A percentile compares a stretch with the other conserved stretches of the same genome.
These are phyloP conservation scores for Blastomyces emzantsi DNA, from an alignment of 2,329 filamentous ascomycete genomes.

Conservation along the genomic window DNA sequence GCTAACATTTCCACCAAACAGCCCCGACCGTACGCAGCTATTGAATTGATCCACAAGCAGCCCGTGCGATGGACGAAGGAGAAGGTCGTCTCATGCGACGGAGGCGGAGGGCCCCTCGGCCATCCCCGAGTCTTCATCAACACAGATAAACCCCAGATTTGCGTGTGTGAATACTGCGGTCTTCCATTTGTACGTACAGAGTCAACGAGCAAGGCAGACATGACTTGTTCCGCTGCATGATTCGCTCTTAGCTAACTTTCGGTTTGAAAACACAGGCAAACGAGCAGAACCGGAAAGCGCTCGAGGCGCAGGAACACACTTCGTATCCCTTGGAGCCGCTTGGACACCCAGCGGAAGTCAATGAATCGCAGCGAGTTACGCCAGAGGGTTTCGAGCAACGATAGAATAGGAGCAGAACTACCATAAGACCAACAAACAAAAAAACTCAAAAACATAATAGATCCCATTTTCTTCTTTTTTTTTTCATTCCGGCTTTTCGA, in stretches of 20 bases:
- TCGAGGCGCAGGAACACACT: slow-evolving; percentile 71
- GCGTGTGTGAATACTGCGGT: slow-evolving; percentile 85
- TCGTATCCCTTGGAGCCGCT: slow-evolving; percentile 68
- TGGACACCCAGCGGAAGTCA: slow-evolving; percentile 50
- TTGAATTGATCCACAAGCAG: slow-evolving; percentile 92
- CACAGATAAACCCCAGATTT: slow-evolving; percentile 91
- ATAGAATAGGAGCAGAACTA: slow-evolving; percentile 31
- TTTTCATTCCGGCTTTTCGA: not conserved
- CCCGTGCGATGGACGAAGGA: slow-evolving; percentile 87
- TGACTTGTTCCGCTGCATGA: too few species aligned
- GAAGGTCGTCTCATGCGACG: slow-evolving; percentile 75
- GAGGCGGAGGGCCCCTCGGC: slow-evolving; percentile 79
- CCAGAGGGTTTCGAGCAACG: slow-evolving; percentile 52
- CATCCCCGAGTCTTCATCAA: slow-evolving; percentile 97
- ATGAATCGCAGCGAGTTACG: slow-evolving; percentile 50
- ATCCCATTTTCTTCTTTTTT: slow-evolving; percentile 5
- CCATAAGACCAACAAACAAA: not conserved
- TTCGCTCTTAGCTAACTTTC: not conserved
- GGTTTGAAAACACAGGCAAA: slow-evolving; percentile 55
- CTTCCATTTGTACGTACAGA: slow-evolving; percentile 68
- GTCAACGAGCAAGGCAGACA: too few species aligned
- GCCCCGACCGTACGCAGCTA: slow-evolving; percentile 84
- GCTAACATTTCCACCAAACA: slow-evolving; percentile 33
- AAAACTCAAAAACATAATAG: slow-evolving; percentile 16
- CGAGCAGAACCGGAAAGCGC: slow-evolving; percentile 74